phyloP scores from a whole-genome alignment of 805 yeast species.

The Vanderwaltozyma verrucispora region DNA sequence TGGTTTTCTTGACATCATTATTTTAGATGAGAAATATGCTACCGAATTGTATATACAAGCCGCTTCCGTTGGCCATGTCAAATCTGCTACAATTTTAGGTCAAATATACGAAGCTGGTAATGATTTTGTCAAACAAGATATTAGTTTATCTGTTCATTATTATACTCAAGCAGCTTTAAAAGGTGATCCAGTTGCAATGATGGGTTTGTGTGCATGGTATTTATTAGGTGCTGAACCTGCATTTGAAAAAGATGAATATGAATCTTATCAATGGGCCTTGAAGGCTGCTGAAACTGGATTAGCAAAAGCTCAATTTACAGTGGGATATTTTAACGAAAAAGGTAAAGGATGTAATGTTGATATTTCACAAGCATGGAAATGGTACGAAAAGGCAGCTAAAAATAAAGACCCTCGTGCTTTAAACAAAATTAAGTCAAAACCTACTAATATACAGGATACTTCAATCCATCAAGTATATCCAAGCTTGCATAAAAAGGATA shows the following conservation, averaged over 20 bases:
- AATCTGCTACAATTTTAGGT: slow-evolving; percentile 73
- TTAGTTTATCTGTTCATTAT: slow-evolving; percentile 80
- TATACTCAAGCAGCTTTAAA: slow-evolving; percentile 83
- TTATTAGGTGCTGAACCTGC: slow-evolving; percentile 83
- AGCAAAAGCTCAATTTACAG: slow-evolving; percentile 75
- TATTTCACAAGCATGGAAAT: slow-evolving; percentile 45
- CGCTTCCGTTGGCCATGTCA: slow-evolving; percentile 77
- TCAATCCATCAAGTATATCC: background rate
- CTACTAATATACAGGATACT: no score
- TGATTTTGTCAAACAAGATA: slow-evolving; percentile 59
- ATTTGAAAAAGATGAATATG: slow-evolving; percentile 64
- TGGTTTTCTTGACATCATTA: slow-evolving; percentile 81
- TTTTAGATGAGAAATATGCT: slow-evolving; percentile 77
- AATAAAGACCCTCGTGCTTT: slow-evolving; percentile 44
- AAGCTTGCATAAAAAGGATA: slow-evolving; percentile 9
- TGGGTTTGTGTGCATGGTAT: slow-evolving; percentile 95
- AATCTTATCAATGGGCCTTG: slow-evolving; percentile 91
- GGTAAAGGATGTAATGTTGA: slow-evolving; percentile 78
- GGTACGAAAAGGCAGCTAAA: slow-evolving; percentile 70
- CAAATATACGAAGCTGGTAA: slow-evolving; percentile 72
- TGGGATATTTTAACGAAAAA: slow-evolving; percentile 73
- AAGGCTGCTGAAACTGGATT: slow-evolving; percentile 69
- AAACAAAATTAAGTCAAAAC: slow-evolving; percentile 22
- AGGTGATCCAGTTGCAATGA: slow-evolving; percentile 84
- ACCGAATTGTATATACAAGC: slow-evolving; percentile 80